Percentiles rank a stretch among this genome's conserved stretches.
Evolutionary conservation across 1,284 basidiomycete species (phyloP).

Genomic region (Ceratobasidium sp.): DNA sequence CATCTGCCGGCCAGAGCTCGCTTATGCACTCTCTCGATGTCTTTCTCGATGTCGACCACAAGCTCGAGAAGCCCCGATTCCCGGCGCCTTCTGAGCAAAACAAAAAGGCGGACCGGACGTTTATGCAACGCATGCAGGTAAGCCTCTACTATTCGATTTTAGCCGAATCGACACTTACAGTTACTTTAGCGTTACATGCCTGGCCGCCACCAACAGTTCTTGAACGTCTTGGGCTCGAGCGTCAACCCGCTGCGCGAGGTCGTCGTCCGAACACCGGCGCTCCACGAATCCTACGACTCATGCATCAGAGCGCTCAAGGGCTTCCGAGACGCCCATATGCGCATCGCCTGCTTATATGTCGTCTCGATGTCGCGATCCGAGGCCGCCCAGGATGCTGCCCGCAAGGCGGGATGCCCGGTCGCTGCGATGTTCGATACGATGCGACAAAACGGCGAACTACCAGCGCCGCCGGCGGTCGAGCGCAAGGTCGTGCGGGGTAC

Average conservation of each 20-base stretch:
- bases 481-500: slow-evolving; percentile 39
- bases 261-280: slow-evolving; percentile 52
- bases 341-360: slow-evolving; percentile 87
- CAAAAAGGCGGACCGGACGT: slow-evolving; percentile 55
- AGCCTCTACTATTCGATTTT: neutral
- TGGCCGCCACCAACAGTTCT: slow-evolving; percentile 62
- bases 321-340: slow-evolving; percentile 89
- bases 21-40: slow-evolving; percentile 67
- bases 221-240: slow-evolving; percentile 60
- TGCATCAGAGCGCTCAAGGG: slow-evolving; percentile 78
- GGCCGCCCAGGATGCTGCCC: slow-evolving; percentile 36
- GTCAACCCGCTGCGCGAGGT: slow-evolving; percentile 48
- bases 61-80: slow-evolving; percentile 35
- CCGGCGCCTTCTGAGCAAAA: slow-evolving; percentile 40
- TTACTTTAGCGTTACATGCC: slow-evolving; percentile 58
- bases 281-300: slow-evolving; percentile 69
- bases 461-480: slow-evolving; percentile 30
- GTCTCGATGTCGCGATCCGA: slow-evolving; percentile 53
- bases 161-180: neutral
- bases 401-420: slow-evolving; percentile 39
- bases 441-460: slow-evolving; percentile 32
- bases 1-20: slow-evolving; percentile 65
- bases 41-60: slow-evolving; percentile 67
- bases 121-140: slow-evolving; percentile 60
- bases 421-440: slow-evolving; percentile 40